Evolutionary conservation across 1,139 yeast species (phyloP), one percentile per base, ranked within the genome.

Genomic region (Yamadazyma dushanensis): DNA sequence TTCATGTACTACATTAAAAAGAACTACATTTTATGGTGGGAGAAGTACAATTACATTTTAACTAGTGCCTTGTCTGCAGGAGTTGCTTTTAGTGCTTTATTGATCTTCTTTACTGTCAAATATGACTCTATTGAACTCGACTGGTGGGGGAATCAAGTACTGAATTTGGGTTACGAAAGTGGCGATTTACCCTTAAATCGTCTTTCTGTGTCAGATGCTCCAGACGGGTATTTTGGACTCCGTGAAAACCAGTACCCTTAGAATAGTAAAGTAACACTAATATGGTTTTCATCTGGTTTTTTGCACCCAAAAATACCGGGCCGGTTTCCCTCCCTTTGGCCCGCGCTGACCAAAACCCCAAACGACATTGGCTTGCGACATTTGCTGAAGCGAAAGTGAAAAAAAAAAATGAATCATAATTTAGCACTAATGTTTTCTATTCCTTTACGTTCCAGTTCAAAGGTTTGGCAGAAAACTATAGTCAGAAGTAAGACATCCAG

Each of bases 111-210:
- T 49, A 68, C 79, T 1, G 76, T 77, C 7, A 76, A 73, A 45
- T 73, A 63, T 43, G 65, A 70, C 32, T 61, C 57, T 8, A 60
- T 59, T 27, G 39, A 51, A 8, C 37, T 78, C 26, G 23, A 45
- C 14, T 80, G 87, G 87, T 80, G 86, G 86, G 86, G 87, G 17
- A 73, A 68, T 39, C 45, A 41, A 9, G 66, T 75, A 6, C 58
- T 57, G 40, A 58, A 62, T 69, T 74, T 70, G 57, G 65, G 69
- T 25, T 63, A 66, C 9, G 70, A 70, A 46, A 80, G 75, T n/a
- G 66, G 63, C 13, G 43, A 43, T 15, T 54, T 52, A 3, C 45
- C 48, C 4, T 48, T 49, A 6, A 52, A 63, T 13, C 66, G 74
- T 73, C 53, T 63, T 24, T 46, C 58, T 34, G 61, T 57, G 1